Base-by-base conservation (phyloP, 108 stramenopile genomes). In the Cyclotella sp. region DNA sequence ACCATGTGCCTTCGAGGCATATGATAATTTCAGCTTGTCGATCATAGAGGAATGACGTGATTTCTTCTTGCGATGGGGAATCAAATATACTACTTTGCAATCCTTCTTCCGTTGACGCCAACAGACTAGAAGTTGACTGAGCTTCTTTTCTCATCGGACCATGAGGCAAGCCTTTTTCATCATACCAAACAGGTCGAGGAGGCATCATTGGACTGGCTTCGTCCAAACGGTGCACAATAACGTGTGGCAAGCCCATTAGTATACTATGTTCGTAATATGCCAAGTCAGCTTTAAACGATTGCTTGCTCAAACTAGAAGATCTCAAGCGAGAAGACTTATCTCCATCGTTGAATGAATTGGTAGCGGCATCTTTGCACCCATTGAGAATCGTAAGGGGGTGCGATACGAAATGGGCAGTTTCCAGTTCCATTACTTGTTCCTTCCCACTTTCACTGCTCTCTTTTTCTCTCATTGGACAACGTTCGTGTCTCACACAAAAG, bases 211-310 rank as follows among this genome's bases (percentile, higher is more conserved):
- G 97, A 29, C 95, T 97, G 39, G 75, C 69, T 18, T 72, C 42
- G 78, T 99, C 97, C 68, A 99, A 80, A 8, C 91, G 85, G 71
- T 99, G 98, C 13, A 97, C 97, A 34, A 99, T 87, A 27, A 94
- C 88, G 69, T 97, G 95, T 0, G 98, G 98, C 28, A 99, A 73
- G 18, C 93, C 89, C 94, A 99, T 96, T 72, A 97, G 81, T 41
- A 99, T 75, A 62, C 92, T 85, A 22, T 88, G 87, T 47, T 85
- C 87, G n/a, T n/a, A n/a, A 40, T 78, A 73, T 6, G 70, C 61
- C 57, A 81, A 77, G 49, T 90, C 82, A 24, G 85, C 70, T 15
- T 45, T 47, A 16, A 0, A 54, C 24, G 40, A 27, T 61, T 43
- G 47, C 43, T 21, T 67, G 34, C 6, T 40, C 21, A 30, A 16